Evolutionary conservation across 2,329 filamentous ascomycete species (phyloP).

Genomic region (Aureobasidium sp.): DNA sequence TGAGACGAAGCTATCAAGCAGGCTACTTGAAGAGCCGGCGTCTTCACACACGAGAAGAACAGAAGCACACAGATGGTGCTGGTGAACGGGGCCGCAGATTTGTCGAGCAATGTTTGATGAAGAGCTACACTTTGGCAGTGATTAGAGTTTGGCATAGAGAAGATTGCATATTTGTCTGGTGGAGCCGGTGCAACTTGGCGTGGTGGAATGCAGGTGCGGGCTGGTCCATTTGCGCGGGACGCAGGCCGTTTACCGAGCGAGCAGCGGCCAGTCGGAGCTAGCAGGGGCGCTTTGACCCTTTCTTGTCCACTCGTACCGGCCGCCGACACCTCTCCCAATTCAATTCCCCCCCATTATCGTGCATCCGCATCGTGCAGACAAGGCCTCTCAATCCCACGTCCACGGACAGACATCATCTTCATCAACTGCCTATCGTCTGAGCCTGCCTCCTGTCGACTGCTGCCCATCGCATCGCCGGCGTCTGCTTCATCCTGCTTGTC

Average conservation of each 20-base stretch:
- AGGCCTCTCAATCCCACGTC: constrained; percentile 2
- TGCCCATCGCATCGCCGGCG: background rate
- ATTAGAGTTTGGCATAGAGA: constrained; percentile 10
- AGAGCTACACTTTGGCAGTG: constrained; percentile 13
- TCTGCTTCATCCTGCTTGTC: background rate
- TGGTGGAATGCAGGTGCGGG: too few relatives aligned
- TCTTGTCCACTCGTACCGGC: background rate
- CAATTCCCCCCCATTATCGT: constrained; percentile 12
- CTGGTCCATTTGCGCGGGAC: too few relatives aligned
- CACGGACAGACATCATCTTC: constrained; percentile 9
- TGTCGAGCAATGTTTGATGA: constrained; percentile 4
- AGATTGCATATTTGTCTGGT: background rate
- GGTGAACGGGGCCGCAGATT: background rate
- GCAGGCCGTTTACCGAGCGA: constrained; percentile 10
- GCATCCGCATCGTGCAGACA: constrained; percentile 4
- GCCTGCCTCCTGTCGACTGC: background rate
- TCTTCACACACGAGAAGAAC: background rate
- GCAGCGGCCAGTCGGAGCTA: constrained; percentile 7
- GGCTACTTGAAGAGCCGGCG: too few relatives aligned
- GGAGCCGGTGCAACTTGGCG: too few relatives aligned
- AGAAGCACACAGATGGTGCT: background rate
- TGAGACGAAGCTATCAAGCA: background rate
- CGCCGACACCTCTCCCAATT: constrained; percentile 8
- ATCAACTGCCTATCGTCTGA: background rate
- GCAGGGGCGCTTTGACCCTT: background rate